Evolutionary conservation across 306 rosid species (phyloP).

Genomic region (Purshia tridentata): DNA sequence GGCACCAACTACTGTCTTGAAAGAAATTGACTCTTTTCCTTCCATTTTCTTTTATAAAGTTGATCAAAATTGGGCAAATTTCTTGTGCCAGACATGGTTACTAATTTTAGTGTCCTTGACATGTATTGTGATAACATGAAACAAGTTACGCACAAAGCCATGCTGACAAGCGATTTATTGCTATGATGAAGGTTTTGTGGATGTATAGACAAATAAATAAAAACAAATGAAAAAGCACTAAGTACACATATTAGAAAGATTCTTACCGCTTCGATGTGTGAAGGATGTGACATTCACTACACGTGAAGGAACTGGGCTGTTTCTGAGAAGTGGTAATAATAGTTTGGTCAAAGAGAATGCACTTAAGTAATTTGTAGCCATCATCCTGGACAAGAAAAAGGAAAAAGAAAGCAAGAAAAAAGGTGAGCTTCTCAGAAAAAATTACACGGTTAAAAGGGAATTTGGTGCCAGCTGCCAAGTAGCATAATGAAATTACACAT

Average conservation of each 20-base stretch:
- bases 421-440: neutral
- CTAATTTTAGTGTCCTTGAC: too few species aligned
- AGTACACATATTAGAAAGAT: neutral
- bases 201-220: neutral
- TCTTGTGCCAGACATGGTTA: neutral
- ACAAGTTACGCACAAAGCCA: neutral
- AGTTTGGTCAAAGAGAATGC: conserved; percentile 68
- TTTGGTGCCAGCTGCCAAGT: neutral
- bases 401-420: neutral
- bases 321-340: conserved; percentile 66
- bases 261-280: conserved; percentile 75
- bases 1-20: too few species aligned
- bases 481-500: neutral
- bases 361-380: conserved; percentile 79
- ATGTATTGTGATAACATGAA: too few species aligned
- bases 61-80: neutral
- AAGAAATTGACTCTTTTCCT: neutral
- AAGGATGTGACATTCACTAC: conserved; percentile 84
- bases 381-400: conserved; percentile 52
- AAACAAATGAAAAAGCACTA: neutral
- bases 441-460: neutral
- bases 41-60: neutral
- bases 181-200: neutral
- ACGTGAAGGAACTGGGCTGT: conserved; percentile 68
- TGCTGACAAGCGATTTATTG: neutral